Evolutionary conservation across 371 early-diverging fungal genomes (phyloP).

Genomic region (Rhizopus sp.): DNA sequence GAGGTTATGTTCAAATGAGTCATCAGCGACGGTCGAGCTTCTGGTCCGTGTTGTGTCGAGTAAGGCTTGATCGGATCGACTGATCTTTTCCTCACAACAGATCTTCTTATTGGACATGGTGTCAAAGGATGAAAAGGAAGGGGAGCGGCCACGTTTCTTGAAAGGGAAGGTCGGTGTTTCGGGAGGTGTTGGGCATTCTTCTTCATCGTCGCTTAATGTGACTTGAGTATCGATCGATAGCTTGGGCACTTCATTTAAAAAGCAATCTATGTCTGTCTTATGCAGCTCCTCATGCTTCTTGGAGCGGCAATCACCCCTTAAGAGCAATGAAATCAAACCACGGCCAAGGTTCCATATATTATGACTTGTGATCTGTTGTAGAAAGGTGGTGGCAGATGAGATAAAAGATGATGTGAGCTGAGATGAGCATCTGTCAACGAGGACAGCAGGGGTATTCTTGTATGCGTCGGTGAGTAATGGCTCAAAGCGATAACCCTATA

Average conservation of each 20-base stretch:
- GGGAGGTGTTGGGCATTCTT: not conserved
- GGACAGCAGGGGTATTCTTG: conserved; percentile 42
- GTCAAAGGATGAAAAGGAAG: not conserved
- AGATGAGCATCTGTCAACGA: conserved; percentile 38
- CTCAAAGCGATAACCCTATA: conserved; percentile 52
- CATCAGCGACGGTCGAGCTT: not conserved
- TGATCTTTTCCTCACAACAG: too few species aligned
- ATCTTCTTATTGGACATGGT: not conserved
- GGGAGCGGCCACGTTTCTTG: not conserved
- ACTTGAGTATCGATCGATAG: too few species aligned
- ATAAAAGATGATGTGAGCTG: not conserved
- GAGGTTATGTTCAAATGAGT: not conserved
- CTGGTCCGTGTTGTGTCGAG: not conserved
- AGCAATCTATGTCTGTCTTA: not conserved
- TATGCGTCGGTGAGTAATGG: conserved; percentile 37
- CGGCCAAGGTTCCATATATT: not conserved
- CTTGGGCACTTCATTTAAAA: too few species aligned
- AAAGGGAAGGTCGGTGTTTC: not conserved
- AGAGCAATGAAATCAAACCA: not conserved
- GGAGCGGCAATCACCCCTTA: not conserved
- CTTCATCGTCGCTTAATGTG: not conserved
- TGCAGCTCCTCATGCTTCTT: not conserved
- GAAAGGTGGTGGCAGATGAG: not conserved
- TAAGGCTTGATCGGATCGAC: not conserved
- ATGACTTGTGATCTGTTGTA: not conserved